Base-by-base conservation (phyloP, 225 moss, liverwort and hornwort species). In the Polytrichum formosum region DNA sequence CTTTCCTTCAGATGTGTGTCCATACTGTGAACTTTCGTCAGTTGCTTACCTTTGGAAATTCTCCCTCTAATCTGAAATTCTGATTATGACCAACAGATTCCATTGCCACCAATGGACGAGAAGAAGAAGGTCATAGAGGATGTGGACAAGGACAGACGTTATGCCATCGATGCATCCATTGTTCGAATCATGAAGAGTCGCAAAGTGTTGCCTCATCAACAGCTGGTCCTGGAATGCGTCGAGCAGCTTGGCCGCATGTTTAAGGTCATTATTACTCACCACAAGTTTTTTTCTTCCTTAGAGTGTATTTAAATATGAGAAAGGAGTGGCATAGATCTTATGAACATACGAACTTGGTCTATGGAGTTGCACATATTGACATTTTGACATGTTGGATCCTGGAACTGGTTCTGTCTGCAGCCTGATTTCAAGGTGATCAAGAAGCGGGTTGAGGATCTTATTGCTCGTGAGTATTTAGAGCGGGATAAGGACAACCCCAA, bases 61-160 rank as follows among this genome's bases (percentile, higher is more conserved):
- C 68, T 3, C 18, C 26, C 10, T 66, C 54, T 18, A 0, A 28
- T 27, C 55, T 72, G 69, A 77, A n/a, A 35, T n/a, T 0, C 60
- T 7, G 46, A 46, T 26, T 23, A 8, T 5, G 21, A 28, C 63
- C 27, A 1, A 55, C 69, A 96, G 96, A 98, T 98, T 67, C 97
- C 97, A 8, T 80, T 98, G 78, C 97, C 97, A 61, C 94, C 94
- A 16, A 92, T 98, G 89, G 97, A 98, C 62, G 97, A 98, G 66
- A 98, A 98, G 92, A 98, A 98, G 87, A 98, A 98, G 79, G 97
- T 98, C 60, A 98, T 98, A 28, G 94, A 98, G 78, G 97, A 98
- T 75, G 94, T 98, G 64, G 97, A 98, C 70, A 98, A 98, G 86
- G 97, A 98, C 80, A 88, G 97, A 56, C 97, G 97, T 8, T 98